A percentile compares a stretch with the other conserved stretches of the same genome.
phyloP scores from a whole-genome alignment of 2,329 filamentous ascomycete genomes.

The Talaromyces piceae region DNA sequence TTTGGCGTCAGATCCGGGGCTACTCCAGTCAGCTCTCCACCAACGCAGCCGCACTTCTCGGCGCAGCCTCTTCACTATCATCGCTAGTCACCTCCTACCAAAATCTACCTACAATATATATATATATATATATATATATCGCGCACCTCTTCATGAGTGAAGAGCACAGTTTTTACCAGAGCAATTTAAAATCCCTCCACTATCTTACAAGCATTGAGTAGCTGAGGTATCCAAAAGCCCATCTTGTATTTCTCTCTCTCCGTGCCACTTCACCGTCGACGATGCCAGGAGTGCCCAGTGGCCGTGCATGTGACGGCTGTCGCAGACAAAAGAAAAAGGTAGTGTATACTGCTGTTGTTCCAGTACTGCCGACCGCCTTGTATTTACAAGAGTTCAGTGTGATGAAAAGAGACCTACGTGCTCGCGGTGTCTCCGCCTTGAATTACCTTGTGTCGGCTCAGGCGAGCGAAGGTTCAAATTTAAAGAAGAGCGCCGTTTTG shows the following conservation, averaged over 20 bases:
- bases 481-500: slow-evolving; percentile 28
- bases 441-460: slow-evolving; percentile 40
- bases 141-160: not conserved
- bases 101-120: no score
- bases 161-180: not conserved
- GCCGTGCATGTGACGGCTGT: slow-evolving; percentile 45
- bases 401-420: slow-evolving; percentile 41
- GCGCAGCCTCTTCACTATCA: not conserved
- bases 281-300: slow-evolving; percentile 48
- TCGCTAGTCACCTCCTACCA: not conserved
- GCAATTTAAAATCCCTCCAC: no score
- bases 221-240: no score
- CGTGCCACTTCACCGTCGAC: not conserved
- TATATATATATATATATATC: not conserved
- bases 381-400: slow-evolving; percentile 33
- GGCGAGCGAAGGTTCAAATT: slow-evolving; percentile 46
- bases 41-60: not conserved
- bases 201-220: no score
- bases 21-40: not conserved
- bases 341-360: not conserved
- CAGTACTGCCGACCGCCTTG: not conserved
- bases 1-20: not conserved
- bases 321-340: slow-evolving; percentile 50
- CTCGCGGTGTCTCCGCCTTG: slow-evolving; percentile 40
- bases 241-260: not conserved